Evolutionary conservation across 306 rosid genomes (phyloP).

Genomic region (Oemleria cerasiformis): DNA sequence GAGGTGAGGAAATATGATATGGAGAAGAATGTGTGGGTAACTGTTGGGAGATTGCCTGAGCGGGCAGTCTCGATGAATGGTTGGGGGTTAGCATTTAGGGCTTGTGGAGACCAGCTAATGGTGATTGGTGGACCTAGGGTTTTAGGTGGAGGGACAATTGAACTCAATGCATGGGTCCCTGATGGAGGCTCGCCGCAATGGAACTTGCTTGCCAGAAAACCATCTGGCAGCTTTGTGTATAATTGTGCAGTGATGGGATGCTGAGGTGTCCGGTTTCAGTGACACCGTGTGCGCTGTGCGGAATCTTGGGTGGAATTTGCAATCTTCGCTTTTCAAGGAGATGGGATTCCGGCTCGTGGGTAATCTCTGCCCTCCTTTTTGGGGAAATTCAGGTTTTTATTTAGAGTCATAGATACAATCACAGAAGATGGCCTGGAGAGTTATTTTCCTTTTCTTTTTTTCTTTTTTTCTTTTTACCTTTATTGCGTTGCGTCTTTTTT

Average conservation of each 20-base stretch:
- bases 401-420: conserved; percentile 36
- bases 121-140: conserved; percentile 54
- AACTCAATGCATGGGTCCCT: conserved; percentile 56
- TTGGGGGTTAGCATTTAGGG: conserved; percentile 76
- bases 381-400: conserved; percentile 35
- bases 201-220: conserved; percentile 49
- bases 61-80: conserved; percentile 42
- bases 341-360: conserved; percentile 33
- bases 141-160: conserved; percentile 30
- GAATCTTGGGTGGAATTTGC: conserved; percentile 32
- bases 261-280: conserved; percentile 31
- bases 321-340: conserved; percentile 38
- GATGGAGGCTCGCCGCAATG: conserved; percentile 46
- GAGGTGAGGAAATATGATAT: conserved; percentile 53
- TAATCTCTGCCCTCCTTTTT: conserved; percentile 39
- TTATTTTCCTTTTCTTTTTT: conserved; percentile 21
- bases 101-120: conserved; percentile 58
- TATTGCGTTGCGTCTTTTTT: conserved; percentile 26
- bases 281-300: conserved; percentile 20
- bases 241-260: conserved; percentile 87
- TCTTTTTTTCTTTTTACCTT: conserved; percentile 5
- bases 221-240: conserved; percentile 52
- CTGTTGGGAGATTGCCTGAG: conserved; percentile 61
- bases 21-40: conserved; percentile 28
- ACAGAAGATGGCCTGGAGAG: conserved; percentile 41